Base-by-base conservation (phyloP, 805 yeast species). In the Lipomyces anomalus region DNA sequence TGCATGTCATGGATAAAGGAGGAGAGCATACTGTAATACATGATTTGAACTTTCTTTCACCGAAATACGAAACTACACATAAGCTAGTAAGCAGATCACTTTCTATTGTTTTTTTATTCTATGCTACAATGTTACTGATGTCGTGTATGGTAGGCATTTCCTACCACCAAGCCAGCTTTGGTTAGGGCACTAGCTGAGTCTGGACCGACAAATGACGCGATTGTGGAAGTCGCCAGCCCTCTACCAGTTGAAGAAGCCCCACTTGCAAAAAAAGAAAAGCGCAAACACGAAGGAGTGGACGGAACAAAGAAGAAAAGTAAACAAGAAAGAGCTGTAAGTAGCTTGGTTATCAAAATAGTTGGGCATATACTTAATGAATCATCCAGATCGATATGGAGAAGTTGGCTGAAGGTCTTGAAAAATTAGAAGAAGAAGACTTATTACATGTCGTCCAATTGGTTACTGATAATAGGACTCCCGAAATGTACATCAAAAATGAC, bases 391-490 rank as follows among this genome's bases (percentile, higher is more conserved):
- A 90, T 63, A 72, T 92, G 57, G 98, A 90, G 62, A 82, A 81
- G 61, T 75, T 90, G 60, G 96, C 97, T 4, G 86, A 82, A 50
- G 90, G 92, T 2, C 74, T 90, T 58, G 86, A 95, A 43, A 85
- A 85, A 66, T 73, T 90, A 55, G 80, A 74, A 47, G 97, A 90
- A 67, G 97, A 92, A 62, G 97, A 92, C 66, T 72, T 90, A 56
- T 78, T 92, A 41, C 94, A 88, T 28, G 92, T 92, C 40, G 97
- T 90, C 44, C 97, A 90, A 67, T 89, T 90, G 96, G 92, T 90
- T 34, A 88, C 95, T 36, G 97, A 90, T 65, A 92, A 92, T 68
- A 78, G 86, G 62, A 87, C 97, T 4, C 79, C 86, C 37, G 97
- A 90, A 40, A 90, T 90, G 95, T 88, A 84, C 67, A 83, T 90